Evolutionary conservation across 441 rosid species (phyloP), one percentile per base, ranked within the genome.

Genomic region (Erodium texanum): DNA sequence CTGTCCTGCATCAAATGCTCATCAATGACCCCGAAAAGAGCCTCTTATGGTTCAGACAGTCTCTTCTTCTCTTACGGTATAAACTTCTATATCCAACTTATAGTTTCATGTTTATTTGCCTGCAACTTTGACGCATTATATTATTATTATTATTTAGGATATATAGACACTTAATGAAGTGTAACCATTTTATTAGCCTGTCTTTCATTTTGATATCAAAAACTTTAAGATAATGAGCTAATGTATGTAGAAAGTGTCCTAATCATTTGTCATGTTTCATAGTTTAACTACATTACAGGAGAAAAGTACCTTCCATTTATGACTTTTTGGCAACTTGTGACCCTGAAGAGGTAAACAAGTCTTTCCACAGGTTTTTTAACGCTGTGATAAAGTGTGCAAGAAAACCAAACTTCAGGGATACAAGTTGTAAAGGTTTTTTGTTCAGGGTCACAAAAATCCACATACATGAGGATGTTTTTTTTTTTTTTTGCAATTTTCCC

Each of bases 1-100:
- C 98, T 59, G 97, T 94, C 75, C 89, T 94, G 24, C 98, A 88
- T 68, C 89, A 87, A 43, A 94, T 94, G 99, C 80, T 92, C 75
- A 84, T 87, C 54, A 87, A 87, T 79, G 97, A 89, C 74, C 96
- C 98, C 0, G 90, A 94, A 68, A 92, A 84, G 75, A 92, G 98
- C 82, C 94, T 94, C 36, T 75, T 92, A 22, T 59, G 97, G 69
- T 94, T 94, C 62, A 85, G 98, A 66, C 99, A 94, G 71, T 94
- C 99, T 74, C 98, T 94, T 72, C 92, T 94, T 54, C 90, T 95
- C 66, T 80, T 95, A 66, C 75, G 96, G 96, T 87, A n/a, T n/a
- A 69, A 77, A 69, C 8, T 24, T 62, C 62, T 58, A 1, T 8
- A 5, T 16, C 18, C 23, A 16, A 18, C 22, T 18, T 5, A 7